phyloP scores from a whole-genome alignment of 1,284 basidiomycete genomes.

The Boletellus deceptivus region DNA sequence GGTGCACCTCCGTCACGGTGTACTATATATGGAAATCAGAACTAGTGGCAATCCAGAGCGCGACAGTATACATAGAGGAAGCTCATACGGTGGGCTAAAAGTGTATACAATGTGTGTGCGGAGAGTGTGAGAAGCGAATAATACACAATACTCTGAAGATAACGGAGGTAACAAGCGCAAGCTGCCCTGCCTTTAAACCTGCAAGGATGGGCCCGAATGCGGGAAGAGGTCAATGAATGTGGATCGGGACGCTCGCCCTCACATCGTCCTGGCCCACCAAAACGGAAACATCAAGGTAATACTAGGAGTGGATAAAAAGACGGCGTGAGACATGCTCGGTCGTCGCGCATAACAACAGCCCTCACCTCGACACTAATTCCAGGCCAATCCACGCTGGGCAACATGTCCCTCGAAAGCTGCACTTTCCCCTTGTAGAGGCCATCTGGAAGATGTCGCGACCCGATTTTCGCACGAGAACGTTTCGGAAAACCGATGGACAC shows the following conservation, averaged over 20 bases:
- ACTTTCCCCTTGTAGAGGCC: slow-evolving; percentile 62
- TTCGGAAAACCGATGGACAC: slow-evolving; percentile 68
- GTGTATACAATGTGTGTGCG: not conserved
- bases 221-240: slow-evolving; percentile 41
- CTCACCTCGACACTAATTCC: slow-evolving; percentile 66
- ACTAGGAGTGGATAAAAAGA: slow-evolving; percentile 39
- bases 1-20: too few relatives aligned
- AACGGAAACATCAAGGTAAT: slow-evolving; percentile 68
- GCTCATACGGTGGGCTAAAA: too few relatives aligned
- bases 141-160: slow-evolving; percentile 4
- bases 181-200: not conserved
- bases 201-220: not conserved
- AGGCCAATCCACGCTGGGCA: slow-evolving; percentile 63
- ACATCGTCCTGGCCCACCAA: slow-evolving; percentile 59
- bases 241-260: slow-evolving; percentile 58
- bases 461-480: slow-evolving; percentile 48
- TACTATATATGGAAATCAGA: too few relatives aligned
- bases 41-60: too few relatives aligned
- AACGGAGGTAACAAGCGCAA: not conserved
- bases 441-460: slow-evolving; percentile 51
- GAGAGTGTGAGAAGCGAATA: slow-evolving; percentile 1
- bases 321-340: slow-evolving; percentile 9
- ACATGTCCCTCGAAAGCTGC: slow-evolving; percentile 51
- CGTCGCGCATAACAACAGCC: slow-evolving; percentile 9
- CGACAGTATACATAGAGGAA: too few relatives aligned